Base-by-base conservation (phyloP, 2,329 filamentous ascomycete genomes). In the Talaromyces sp. region DNA sequence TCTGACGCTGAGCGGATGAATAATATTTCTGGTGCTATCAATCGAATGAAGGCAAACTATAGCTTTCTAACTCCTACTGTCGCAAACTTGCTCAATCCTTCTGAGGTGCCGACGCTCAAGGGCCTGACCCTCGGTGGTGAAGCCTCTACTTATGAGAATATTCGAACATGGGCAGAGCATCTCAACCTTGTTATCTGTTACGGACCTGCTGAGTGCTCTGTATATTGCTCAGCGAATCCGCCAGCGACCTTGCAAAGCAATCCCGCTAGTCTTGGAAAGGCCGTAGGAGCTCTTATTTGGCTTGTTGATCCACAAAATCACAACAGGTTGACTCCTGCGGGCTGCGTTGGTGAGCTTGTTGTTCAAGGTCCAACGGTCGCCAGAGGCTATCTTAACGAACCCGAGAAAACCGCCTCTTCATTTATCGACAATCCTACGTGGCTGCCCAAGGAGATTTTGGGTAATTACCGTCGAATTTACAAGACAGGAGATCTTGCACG, bases 31-130 rank as follows among this genome's bases (percentile, higher is more conserved):
- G 56, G 39, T 33, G 78, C 78, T 1, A 81, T 86, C 42, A 77
- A 78, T 3, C 69, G 74, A 0, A 82, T 84, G 77, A 72, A 76
- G 8, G 79, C 82, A 32, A 83, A 80, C 49, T 83, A 80, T 79
- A 0, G 83, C 84, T 65, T 79, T 88, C 28, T 58, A 22, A 25
- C 53, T 62, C 22, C 49, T 33, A 36, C 58, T 5, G 49, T 55
- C 28, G 58, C 58, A 2, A 19, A 17, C 17, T n/a, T 28, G 8
- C 27, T 60, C 17, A 19, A 15, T 7, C 51, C 52, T 22, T 11
- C 28, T 3, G 28, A 60, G 13, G 28, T 60, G 7, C 58, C 58
- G 4, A 27, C 30, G 17, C 13, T 60, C 13, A 44, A 60, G 9
- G 39, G 28, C 19, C 27, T 60, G 15, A 39, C 32, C 17, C 25